Base-by-base conservation (phyloP, 139 green algal species). In the Micractinium sp. region DNA sequence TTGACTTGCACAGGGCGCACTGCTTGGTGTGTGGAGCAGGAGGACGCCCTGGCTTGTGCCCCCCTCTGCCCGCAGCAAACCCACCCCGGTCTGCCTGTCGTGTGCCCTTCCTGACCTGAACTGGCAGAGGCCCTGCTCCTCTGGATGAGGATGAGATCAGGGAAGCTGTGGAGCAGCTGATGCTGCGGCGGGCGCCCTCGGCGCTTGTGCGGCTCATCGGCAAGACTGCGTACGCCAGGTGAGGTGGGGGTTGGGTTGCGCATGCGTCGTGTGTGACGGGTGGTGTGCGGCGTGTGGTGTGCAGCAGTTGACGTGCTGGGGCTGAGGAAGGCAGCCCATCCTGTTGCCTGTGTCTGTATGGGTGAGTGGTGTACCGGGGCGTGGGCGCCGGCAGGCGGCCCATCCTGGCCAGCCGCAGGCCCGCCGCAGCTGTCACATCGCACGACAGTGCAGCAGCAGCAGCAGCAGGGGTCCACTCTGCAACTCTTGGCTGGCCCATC, bases 141-240 rank as follows among this genome's bases (percentile, higher is more conserved):
- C 39, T 93, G 15, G 94, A 96, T 85, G 90, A 88, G 27, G 92
- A 95, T 9, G 93, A 93, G 75, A 88, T 95, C 15, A 74, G 92
- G 47, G 93, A 94, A 84, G 91, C 90, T 1, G 86, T 96, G 39
- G 69, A 78, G 33, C 66, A 87, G 25, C 41, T 91, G 82, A 85
- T 96, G 20, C 66, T 95, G 33, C 78, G 36, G 38, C 87, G 81
- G 2, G 92, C 89, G 27, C 92, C 90, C 31, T 77, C 89, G 5
- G 78, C 92, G 18, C 90, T 97, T 67, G 89, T 94, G 14, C 85
- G 93, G 29, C 61, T 97, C 33, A 74, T 97, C 18, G 95, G 94
- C 39, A 92, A 81, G 39, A 39, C 80, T 15, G 87, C 82, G 3
- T 96, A 96, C 85, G 76, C 81, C 66, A 90, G 88, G 90, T 92